Evolutionary conservation across 306 rosid species (phyloP).

Genomic region (Lupinus albus): DNA sequence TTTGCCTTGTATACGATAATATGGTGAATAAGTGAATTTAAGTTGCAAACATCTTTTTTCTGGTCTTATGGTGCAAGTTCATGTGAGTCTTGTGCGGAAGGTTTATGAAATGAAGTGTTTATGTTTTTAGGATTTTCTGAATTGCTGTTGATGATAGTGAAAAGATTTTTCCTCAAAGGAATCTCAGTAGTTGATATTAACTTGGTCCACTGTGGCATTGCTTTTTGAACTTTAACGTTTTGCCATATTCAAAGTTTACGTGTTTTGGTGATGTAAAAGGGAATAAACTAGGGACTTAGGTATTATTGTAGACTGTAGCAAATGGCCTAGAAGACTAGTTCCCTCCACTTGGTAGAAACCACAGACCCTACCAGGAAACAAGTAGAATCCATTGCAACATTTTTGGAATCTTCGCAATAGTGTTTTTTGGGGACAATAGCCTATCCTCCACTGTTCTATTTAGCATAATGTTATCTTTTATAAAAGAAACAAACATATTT

Average conservation of each 20-base stretch:
- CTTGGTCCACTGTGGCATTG: not conserved
- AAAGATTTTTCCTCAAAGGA: not conserved
- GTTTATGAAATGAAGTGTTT: not conserved
- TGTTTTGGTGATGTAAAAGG: not conserved
- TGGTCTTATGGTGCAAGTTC: not conserved
- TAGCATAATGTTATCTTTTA: not conserved
- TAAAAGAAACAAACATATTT: no score
- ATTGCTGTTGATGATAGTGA: not conserved
- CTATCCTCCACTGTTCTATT: not conserved
- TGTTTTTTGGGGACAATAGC: not conserved
- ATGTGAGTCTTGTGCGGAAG: not conserved
- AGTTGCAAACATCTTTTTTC: constrained; percentile 12
- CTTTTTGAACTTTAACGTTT: not conserved
- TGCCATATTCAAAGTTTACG: not conserved
- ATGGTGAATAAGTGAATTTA: not conserved
- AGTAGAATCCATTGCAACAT: not conserved
- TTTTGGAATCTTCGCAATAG: no score
- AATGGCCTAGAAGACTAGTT: not conserved
- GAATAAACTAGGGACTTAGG: not conserved
- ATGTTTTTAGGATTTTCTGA: constrained; percentile 7
- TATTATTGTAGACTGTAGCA: not conserved
- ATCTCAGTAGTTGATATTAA: not conserved
- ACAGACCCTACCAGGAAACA: not conserved
- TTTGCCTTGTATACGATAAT: constrained; percentile 17
- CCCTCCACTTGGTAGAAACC: not conserved